phyloP scores from a whole-genome alignment of 2,329 filamentous ascomycete genomes.

The Tothia fuscella region DNA sequence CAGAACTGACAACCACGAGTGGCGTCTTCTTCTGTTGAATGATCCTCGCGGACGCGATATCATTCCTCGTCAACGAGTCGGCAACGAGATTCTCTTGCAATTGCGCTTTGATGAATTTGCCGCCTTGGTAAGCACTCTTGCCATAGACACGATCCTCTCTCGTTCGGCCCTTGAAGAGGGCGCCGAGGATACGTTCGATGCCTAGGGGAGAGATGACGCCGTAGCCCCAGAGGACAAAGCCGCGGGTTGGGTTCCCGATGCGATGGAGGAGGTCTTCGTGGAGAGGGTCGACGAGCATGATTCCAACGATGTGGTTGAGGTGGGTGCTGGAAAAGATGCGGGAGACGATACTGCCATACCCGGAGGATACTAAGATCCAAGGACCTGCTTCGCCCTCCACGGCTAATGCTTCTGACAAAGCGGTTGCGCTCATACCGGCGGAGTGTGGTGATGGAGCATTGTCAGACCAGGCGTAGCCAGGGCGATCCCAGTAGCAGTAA shows the following conservation, averaged over 20 bases:
- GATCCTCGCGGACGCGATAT: slow-evolving; percentile 63
- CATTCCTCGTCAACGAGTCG: slow-evolving; percentile 68
- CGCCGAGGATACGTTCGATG: slow-evolving; percentile 65
- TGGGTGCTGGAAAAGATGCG: slow-evolving; percentile 85
- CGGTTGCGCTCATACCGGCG: slow-evolving; percentile 84
- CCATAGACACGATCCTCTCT: slow-evolving; percentile 80
- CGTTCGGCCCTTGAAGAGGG: slow-evolving; percentile 68
- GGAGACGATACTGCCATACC: slow-evolving; percentile 77
- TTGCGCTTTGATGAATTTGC: slow-evolving; percentile 79
- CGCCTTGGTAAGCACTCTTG: slow-evolving; percentile 61
- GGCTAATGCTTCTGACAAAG: slow-evolving; percentile 73
- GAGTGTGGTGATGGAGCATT: slow-evolving; percentile 89
- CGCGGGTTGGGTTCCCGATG: slow-evolving; percentile 54
- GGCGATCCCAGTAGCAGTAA: slow-evolving; percentile 93
- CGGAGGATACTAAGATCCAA: slow-evolving; percentile 78
- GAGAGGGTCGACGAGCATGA: slow-evolving; percentile 76
- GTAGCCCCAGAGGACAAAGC: slow-evolving; percentile 76
- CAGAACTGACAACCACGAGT: slow-evolving; percentile 72
- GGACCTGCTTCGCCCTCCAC: slow-evolving; percentile 72
- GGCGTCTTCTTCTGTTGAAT: slow-evolving; percentile 70
- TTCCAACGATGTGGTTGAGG: slow-evolving; percentile 57
- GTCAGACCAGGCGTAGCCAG: slow-evolving; percentile 79
- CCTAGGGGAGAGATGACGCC: slow-evolving; percentile 82
- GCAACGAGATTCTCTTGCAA: slow-evolving; percentile 89
- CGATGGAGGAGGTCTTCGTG: slow-evolving; percentile 71